Conservation (phyloP, 2,329 filamentous ascomycete genomes). For the Beauveria sp. region DNA sequence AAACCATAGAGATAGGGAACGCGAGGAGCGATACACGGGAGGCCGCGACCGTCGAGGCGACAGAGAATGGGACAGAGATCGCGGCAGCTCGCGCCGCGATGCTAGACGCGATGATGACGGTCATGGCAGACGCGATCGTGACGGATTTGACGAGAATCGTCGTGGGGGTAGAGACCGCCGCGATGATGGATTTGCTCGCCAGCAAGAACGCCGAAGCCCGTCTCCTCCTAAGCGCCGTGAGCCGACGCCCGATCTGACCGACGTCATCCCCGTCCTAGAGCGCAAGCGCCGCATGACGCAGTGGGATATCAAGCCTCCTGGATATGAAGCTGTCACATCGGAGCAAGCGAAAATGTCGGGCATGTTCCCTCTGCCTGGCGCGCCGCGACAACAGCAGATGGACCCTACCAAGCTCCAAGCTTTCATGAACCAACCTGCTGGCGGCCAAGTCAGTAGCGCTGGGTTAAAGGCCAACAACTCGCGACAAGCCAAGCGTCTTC, state of each 20-base stretch:
- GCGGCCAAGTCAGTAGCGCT: conserved; percentile 61
- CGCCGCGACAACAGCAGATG: conserved; percentile 90
- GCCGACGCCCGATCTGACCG: conserved; percentile 88
- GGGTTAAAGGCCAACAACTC: conserved; percentile 88
- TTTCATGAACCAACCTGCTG: conserved; percentile 80
- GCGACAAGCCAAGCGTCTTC: conserved; percentile 85
- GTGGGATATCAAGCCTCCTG: conserved; percentile 98
- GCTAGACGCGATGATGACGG: conserved; percentile 56
- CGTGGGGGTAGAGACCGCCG: conserved; percentile 37
- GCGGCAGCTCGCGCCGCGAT: conserved; percentile 53
- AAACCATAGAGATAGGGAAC: conserved; percentile 85
- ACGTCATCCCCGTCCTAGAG: conserved; percentile 72
- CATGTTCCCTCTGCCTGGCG: conserved; percentile 97
- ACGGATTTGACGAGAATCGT: conserved; percentile 42
- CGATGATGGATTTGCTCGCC: conserved; percentile 31
- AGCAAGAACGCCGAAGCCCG: conserved; percentile 61
- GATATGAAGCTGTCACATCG: conserved; percentile 95
- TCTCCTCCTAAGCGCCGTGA: conserved; percentile 88
- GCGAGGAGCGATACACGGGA: conserved; percentile 82
- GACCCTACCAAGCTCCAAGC: conserved; percentile 89
- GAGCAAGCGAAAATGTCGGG: conserved; percentile 97
- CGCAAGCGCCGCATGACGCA: conserved; percentile 91
- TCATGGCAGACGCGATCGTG: conserved; percentile 50
- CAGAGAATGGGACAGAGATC: conserved; percentile 71
- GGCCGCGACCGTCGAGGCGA: conserved; percentile 56